Conservation (phyloP, 768 basidiomycete species). For the Pleurotus pulmonarius region DNA sequence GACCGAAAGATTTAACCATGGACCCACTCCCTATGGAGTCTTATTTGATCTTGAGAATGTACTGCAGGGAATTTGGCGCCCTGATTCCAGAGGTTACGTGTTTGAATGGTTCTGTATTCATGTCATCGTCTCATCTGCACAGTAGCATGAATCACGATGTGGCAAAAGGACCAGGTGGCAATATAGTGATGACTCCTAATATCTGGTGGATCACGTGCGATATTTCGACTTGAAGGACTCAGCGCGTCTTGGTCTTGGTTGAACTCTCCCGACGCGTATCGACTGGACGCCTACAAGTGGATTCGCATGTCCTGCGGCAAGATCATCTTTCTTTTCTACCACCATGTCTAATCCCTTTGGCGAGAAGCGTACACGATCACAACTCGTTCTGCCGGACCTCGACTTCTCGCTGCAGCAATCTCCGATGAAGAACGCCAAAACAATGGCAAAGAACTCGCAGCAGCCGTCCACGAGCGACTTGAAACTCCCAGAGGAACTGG, state of each 20-base stretch:
- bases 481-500: conserved; percentile 7
- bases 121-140: no score
- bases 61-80: no score
- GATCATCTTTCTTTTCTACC: conserved; percentile 26
- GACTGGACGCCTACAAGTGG: neutral
- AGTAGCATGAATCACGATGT: no score
- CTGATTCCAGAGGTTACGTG: no score
- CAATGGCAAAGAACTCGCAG: conserved; percentile 20
- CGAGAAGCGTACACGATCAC: conserved; percentile 42
- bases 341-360: conserved; percentile 10
- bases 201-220: neutral
- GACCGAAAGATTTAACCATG: no score
- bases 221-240: neutral
- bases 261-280: conserved; percentile 1
- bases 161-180: no score
- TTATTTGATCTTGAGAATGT: no score
- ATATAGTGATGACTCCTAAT: no score
- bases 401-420: conserved; percentile 39
- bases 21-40: no score
- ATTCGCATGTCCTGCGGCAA: conserved; percentile 10
- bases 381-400: conserved; percentile 44
- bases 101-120: no score
- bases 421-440: conserved; percentile 51
- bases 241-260: conserved; percentile 3
- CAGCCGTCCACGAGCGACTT: conserved; percentile 16